Conservation (phyloP, 495 filamentous ascomycete species). For the Penicillium simplicissimum region DNA sequence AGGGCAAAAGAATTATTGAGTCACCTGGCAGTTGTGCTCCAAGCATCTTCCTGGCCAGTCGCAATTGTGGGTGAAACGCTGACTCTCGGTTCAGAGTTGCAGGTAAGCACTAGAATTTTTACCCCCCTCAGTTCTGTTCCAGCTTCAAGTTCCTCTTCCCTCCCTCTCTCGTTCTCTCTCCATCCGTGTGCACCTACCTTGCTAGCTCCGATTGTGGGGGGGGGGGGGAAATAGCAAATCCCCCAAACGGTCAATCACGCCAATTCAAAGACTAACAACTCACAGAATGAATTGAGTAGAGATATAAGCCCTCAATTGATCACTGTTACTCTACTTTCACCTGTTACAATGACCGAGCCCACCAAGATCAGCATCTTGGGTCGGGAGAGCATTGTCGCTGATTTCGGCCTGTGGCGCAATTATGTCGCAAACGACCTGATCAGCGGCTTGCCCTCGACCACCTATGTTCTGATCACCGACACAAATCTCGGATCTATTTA, state of each 20-base stretch:
- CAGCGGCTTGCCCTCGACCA: slow-evolving; percentile 73
- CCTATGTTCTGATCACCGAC: slow-evolving; percentile 95
- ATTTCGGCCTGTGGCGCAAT: slow-evolving; percentile 85
- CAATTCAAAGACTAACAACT: slow-evolving; percentile 18
- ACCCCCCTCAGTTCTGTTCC: not conserved
- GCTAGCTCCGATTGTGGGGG: slow-evolving; percentile 25
- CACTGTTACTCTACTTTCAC: slow-evolving; percentile 5
- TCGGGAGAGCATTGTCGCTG: slow-evolving; percentile 82
- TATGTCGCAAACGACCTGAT: slow-evolving; percentile 84
- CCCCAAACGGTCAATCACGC: slow-evolving; percentile 4
- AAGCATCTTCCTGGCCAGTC: slow-evolving; percentile 20
- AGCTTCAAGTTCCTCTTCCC: not conserved
- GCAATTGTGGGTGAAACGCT: slow-evolving; percentile 17
- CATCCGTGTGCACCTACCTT: slow-evolving; percentile 20
- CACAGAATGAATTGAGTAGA: slow-evolving; percentile 42
- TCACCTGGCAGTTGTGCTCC: slow-evolving; percentile 20
- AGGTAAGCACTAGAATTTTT: slow-evolving; percentile 15
- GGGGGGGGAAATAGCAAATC: slow-evolving; percentile 19
- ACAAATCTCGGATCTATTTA: slow-evolving; percentile 85
- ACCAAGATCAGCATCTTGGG: slow-evolving; percentile 59
- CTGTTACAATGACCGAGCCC: slow-evolving; percentile 41
- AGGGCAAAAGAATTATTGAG: slow-evolving; percentile 34
- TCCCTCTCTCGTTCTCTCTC: not conserved
- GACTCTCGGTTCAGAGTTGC: slow-evolving; percentile 16
- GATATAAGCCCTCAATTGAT: slow-evolving; percentile 8